phyloP scores from a whole-genome alignment of 805 yeast genomes.

The Saturnispora gosingensis region DNA sequence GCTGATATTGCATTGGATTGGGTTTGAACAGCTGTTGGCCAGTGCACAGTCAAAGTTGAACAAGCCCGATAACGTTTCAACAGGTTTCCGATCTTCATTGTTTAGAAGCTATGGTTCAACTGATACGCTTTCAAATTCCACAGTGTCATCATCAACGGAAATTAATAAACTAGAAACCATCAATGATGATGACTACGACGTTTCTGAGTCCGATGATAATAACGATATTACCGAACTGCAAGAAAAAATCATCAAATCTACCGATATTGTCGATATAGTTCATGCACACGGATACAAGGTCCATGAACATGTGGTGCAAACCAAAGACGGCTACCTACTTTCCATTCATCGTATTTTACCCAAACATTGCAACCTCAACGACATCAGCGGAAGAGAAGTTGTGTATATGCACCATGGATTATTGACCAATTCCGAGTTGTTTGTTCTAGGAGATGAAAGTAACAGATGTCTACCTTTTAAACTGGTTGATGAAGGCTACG shows the following conservation, averaged over 20 bases:
- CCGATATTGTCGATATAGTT: constrained; percentile 27
- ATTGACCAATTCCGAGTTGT: constrained; percentile 72
- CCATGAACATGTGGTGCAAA: constrained; percentile 70
- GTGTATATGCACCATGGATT: constrained; percentile 87
- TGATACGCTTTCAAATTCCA: neutral
- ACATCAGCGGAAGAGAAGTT: constrained; percentile 25
- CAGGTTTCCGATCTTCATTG: neutral
- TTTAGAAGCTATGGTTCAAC: neutral
- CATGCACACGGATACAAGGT: constrained; percentile 48
- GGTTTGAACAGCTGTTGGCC: constrained; percentile 15
- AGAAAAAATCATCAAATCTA: constrained; percentile 17
- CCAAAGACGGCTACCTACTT: constrained; percentile 71
- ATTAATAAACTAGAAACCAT: neutral
- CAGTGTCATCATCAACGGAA: neutral
- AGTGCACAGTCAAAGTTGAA: constrained; percentile 12
- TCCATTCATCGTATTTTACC: constrained; percentile 59
- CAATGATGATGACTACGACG: neutral
- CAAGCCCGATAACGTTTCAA: constrained; percentile 18
- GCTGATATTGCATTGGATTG: constrained; percentile 16
- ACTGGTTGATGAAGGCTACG: constrained; percentile 73
- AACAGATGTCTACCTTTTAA: constrained; percentile 56
- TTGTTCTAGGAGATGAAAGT: constrained; percentile 36
- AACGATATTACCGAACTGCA: constrained; percentile 5
- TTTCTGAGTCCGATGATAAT: neutral
- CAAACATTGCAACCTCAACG: neutral